A percentile compares a stretch with the other conserved stretches of the same genome.
phyloP scores from a whole-genome alignment of 2,329 filamentous ascomycete species.

The Ilyonectria sp. region DNA sequence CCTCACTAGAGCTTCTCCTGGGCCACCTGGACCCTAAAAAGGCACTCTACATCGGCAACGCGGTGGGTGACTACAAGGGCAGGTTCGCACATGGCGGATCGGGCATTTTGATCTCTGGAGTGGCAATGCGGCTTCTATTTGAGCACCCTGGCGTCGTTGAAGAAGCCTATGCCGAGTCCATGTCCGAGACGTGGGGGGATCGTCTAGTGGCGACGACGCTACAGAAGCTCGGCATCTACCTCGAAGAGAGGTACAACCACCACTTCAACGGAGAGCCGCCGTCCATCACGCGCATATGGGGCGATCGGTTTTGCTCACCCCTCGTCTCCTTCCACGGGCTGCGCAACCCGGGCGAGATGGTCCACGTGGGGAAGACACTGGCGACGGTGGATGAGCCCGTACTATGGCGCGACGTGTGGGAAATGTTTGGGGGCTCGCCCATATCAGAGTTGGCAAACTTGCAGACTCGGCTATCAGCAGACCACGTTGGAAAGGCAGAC shows the following conservation, averaged over 20 bases:
- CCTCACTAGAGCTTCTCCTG: slow-evolving; percentile 64
- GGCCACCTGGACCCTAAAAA: slow-evolving; percentile 63
- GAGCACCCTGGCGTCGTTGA: slow-evolving; percentile 59
- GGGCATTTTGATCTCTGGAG: slow-evolving; percentile 66
- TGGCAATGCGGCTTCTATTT: slow-evolving; percentile 64
- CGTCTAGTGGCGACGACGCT: slow-evolving; percentile 67
- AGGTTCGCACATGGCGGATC: slow-evolving; percentile 73
- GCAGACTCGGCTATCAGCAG: slow-evolving; percentile 57
- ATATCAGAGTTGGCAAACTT: slow-evolving; percentile 55
- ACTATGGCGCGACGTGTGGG: slow-evolving; percentile 66
- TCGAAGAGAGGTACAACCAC: slow-evolving; percentile 68
- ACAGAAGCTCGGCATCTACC: slow-evolving; percentile 67
- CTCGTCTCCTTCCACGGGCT: slow-evolving; percentile 69
- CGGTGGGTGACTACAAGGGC: slow-evolving; percentile 69
- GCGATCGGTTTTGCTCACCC: slow-evolving; percentile 68
- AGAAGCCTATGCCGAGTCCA: slow-evolving; percentile 62
- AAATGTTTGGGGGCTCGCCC: slow-evolving; percentile 61
- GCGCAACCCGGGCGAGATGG: slow-evolving; percentile 62
- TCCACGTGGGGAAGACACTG: slow-evolving; percentile 59
- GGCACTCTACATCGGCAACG: slow-evolving; percentile 69
- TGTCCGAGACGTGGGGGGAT: slow-evolving; percentile 69
- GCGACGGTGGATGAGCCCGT: slow-evolving; percentile 57
- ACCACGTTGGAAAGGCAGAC: slow-evolving; percentile 67
- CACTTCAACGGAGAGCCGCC: slow-evolving; percentile 71
- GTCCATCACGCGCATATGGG: slow-evolving; percentile 62